Base-by-base conservation (phyloP, 1,284 basidiomycete species). In the Pseudozyma sp. region DNA sequence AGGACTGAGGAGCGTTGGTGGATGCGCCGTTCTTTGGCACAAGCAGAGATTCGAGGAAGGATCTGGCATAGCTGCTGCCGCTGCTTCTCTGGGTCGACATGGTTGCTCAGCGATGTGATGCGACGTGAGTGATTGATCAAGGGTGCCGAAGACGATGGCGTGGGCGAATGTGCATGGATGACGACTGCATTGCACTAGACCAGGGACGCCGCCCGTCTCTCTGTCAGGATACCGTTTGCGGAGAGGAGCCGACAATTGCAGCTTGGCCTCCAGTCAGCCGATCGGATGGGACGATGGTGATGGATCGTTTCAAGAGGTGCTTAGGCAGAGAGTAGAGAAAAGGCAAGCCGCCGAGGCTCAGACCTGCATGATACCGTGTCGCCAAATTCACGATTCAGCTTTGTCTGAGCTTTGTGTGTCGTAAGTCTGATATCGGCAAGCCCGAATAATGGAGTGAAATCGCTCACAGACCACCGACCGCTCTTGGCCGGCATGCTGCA, bases 101-200 rank as follows among this genome's bases (percentile, higher is more conserved):
- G 45, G n/a, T 40, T n/a, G 39, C 10, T 44, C 16, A n/a, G 35
- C 34, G 1, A 44, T 46, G 30, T 37, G 44, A 33, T 24, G n/a
- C 11, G 19, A 33, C 29, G n/a, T 42, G 40, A 14, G 11, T 35
- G 19, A 14, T 40, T 24, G n/a, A 51, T 65, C 55, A 73, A 61
- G 64, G 56, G 29, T 64, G 70, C 70, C 70, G 70, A 64, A 73
- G 64, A 57, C 70, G 61, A 51, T 64, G 65, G 70, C 70, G 70
- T 54, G 57, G 65, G 44, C 61, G 70, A 24, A 45, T 34, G 42
- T 7, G 57, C n/a, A 54, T 43, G 43, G 57, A 58, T 46, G 64
- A 54, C 37, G 54, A 46, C 53, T 54, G 70, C 70, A 73, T 73
- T 46, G 70, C 69, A 63, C 55, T 51, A 43, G 62, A 33, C 11